Evolutionary conservation across 371 early-diverging fungal genomes (phyloP).

Genomic region (Rhizopus microsporus): DNA sequence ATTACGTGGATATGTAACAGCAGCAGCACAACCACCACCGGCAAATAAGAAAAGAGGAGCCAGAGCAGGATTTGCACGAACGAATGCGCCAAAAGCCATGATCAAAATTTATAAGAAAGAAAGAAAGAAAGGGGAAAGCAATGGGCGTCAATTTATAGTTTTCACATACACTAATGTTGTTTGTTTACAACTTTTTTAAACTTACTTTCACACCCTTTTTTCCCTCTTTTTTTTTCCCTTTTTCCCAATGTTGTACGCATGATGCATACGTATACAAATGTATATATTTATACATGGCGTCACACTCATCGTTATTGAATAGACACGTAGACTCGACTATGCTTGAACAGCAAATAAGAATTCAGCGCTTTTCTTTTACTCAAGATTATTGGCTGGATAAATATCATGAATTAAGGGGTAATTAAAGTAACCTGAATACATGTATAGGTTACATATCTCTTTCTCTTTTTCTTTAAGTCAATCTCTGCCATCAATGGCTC

Average conservation of each 20-base stretch:
- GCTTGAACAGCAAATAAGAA: background rate
- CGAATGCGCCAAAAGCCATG: conserved; percentile 24
- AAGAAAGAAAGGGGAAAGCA: conserved; percentile 10
- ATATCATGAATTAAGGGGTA: conserved; percentile 1
- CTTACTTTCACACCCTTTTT: background rate
- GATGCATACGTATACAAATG: too few relatives aligned
- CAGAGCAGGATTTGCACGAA: conserved; percentile 44
- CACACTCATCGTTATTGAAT: background rate
- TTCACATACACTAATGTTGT: conserved; percentile 1
- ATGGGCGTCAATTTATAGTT: conserved; percentile 3
- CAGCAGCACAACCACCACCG: conserved; percentile 49
- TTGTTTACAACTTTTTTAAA: background rate
- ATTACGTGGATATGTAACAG: conserved; percentile 39
- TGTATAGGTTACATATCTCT: background rate
- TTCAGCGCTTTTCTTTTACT: background rate
- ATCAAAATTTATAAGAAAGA: conserved; percentile 10
- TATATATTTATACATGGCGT: background rate
- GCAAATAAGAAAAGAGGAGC: conserved; percentile 48
- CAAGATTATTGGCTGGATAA: conserved; percentile 2
- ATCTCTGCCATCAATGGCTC: conserved; percentile 8
- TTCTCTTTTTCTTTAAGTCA: background rate
- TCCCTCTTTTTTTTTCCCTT: background rate
- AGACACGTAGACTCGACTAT: background rate
- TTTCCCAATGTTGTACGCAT: conserved; percentile 9
- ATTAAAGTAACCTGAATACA: background rate